Evolutionary conservation across 2,329 filamentous ascomycete genomes (phyloP), one percentile per base, ranked within the genome.

Genomic region (Hymenoscyphus scutula): DNA sequence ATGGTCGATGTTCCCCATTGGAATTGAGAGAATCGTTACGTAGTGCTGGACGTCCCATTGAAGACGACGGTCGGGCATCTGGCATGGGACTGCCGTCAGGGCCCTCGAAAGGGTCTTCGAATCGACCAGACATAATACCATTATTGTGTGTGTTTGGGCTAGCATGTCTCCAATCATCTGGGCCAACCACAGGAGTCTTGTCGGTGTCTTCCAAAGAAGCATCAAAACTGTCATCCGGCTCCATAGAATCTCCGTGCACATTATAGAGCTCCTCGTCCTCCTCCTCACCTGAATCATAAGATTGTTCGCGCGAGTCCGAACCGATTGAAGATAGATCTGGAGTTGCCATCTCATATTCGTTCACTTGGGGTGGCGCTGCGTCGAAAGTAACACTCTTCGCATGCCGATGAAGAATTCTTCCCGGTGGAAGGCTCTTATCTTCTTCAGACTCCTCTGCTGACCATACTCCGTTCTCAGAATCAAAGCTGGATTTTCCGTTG

Each of bases 331-430:
- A 97, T n/a, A 96, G 85, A 73, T 97, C 95, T 11, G 95, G 95
- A 1, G 95, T 99, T 37, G 92, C 90, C 90, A 97, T 93, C 77
- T 98, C 95, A 75, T 98, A 99, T 77, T 99, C 95, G 74, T 98
- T 97, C 72, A 99, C 84, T 74, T 96, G 91, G 27, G 95, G 95
- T 25, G 94, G 94, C 1, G 91, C 92, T 41, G 89, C 90, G 77
- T 98, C 92, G 74, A 99, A 99, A 0, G 94, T 99, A 63, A 99
- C 95, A 72, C 93, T 97, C 81, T 99, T 99, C 56, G 92, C 88
- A 77, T 97, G 91, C 60, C 92, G 89, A 74, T 92, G 89, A 51
- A 92, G 81, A 13, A 82, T 83, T 67, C 85, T 86, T 60, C 89
- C 88, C 6, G 84, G 84, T 38, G 86, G 84, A 17, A 89, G 78